These are phyloP conservation scores for Penicillium psychrofluorescens DNA, from an alignment of 495 filamentous ascomycete species.

Conservation along the genomic window DNA sequence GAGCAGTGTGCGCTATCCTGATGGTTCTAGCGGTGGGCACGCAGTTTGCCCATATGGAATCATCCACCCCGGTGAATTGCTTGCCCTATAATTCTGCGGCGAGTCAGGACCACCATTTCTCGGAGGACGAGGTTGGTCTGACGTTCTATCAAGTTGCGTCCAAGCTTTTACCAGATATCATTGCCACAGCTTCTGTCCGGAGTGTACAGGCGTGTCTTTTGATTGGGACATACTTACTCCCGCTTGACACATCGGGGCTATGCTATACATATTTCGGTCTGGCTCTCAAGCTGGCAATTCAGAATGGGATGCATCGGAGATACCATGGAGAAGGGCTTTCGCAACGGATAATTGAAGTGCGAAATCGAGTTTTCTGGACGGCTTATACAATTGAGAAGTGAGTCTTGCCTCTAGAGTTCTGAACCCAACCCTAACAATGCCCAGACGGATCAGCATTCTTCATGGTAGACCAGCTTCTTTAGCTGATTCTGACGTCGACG, in stretches of 20 bases:
- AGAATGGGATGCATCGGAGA: conserved; percentile 48
- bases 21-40: conserved; percentile 48
- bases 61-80: conserved; percentile 33
- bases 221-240: conserved; percentile 42
- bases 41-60: conserved; percentile 48
- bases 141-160: conserved; percentile 46
- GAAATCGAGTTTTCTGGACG: conserved; percentile 47
- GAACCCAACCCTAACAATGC: conserved; percentile 5
- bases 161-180: conserved; percentile 45
- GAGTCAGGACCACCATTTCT: conserved; percentile 37
- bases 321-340: conserved; percentile 40
- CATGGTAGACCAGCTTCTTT: conserved; percentile 42
- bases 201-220: conserved; percentile 47
- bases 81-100: conserved; percentile 18
- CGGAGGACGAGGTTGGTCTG: conserved; percentile 45
- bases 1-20: conserved; percentile 38
- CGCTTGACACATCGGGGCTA: conserved; percentile 42
- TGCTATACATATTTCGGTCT: conserved; percentile 46
- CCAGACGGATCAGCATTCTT: conserved; percentile 34
- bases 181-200: conserved; percentile 43
- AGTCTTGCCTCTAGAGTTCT: neutral
- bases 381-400: conserved; percentile 45
- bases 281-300: conserved; percentile 43
- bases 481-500: conserved; percentile 39
- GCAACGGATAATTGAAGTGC: conserved; percentile 33